phyloP scores from a whole-genome alignment of 1,284 basidiomycete genomes.

The Porodaedalea pini region DNA sequence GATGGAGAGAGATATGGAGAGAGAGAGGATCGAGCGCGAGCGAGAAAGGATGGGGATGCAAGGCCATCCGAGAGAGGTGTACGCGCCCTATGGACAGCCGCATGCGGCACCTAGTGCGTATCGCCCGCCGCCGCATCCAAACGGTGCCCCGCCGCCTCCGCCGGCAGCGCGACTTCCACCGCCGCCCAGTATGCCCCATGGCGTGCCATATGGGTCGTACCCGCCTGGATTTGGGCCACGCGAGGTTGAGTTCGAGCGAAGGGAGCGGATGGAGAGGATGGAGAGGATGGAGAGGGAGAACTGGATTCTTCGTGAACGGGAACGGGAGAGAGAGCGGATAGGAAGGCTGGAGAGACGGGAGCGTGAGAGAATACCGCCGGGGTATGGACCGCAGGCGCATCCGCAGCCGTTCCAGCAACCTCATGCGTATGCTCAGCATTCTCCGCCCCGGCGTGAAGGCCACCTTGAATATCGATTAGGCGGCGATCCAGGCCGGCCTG shows the following conservation, averaged over 20 bases:
- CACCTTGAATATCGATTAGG: background rate
- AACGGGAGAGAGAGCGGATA: background rate
- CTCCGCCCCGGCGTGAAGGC: background rate
- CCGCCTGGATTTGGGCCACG: background rate
- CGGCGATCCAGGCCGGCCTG: background rate
- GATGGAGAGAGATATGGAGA: background rate
- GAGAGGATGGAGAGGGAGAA: conserved; percentile 1
- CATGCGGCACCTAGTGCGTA: background rate
- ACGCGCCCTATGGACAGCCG: background rate
- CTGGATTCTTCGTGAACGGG: background rate
- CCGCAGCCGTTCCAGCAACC: background rate
- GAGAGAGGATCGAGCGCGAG: background rate
- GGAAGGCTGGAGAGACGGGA: background rate
- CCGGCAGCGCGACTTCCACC: background rate
- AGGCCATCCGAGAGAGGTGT: background rate
- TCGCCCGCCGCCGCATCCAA: background rate
- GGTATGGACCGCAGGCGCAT: background rate
- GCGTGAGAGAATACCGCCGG: background rate
- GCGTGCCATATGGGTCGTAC: background rate
- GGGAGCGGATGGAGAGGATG: background rate
- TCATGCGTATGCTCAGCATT: background rate
- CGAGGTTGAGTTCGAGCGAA: background rate
- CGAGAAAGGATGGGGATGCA: conserved; percentile 2
- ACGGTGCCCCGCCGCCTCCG: background rate
- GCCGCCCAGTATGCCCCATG: background rate